Conservation (phyloP, 768 basidiomycete species). For the Podaxis sp. region DNA sequence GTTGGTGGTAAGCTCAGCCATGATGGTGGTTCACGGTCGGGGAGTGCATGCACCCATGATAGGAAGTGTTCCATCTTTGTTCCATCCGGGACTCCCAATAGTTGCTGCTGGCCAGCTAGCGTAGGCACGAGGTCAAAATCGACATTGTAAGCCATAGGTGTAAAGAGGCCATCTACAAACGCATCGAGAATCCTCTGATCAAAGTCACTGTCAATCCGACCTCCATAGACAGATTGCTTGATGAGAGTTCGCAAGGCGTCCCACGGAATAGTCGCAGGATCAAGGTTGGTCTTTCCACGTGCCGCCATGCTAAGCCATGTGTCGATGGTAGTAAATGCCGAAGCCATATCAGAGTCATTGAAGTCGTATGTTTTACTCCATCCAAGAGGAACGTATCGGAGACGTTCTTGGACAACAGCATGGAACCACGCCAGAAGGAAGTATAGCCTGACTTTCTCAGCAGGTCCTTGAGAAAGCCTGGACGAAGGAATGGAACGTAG, state of each 20-base stretch:
- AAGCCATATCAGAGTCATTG: conserved; percentile 97
- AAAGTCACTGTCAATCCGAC: conserved; percentile 91
- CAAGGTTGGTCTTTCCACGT: conserved; percentile 88
- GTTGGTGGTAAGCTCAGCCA: conserved; percentile 94
- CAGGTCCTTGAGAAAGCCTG: conserved; percentile 81
- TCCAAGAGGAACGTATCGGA: conserved; percentile 93
- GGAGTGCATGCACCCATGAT: conserved; percentile 84
- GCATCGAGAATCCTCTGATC: conserved; percentile 92
- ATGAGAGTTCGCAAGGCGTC: conserved; percentile 89
- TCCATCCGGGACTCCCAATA: conserved; percentile 81
- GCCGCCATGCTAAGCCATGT: conserved; percentile 80
- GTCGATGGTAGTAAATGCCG: conserved; percentile 91
- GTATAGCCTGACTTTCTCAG: conserved; percentile 89
- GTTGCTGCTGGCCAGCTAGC: conserved; percentile 46
- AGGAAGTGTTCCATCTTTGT: conserved; percentile 91
- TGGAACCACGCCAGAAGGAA: conserved; percentile 99
- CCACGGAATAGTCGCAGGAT: conserved; percentile 93
- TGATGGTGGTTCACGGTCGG: conserved; percentile 90
- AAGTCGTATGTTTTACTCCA: conserved; percentile 99
- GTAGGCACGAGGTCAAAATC: conserved; percentile 87
- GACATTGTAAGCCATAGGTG: conserved; percentile 84
- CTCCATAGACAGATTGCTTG: conserved; percentile 96
- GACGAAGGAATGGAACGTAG: conserved; percentile 69
- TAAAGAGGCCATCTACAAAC: conserved; percentile 91
- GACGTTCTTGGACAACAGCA: conserved; percentile 93